Evolutionary conservation across 2,329 filamentous ascomycete species (phyloP).

Genomic region (Pseudogymnoascus sp.): DNA sequence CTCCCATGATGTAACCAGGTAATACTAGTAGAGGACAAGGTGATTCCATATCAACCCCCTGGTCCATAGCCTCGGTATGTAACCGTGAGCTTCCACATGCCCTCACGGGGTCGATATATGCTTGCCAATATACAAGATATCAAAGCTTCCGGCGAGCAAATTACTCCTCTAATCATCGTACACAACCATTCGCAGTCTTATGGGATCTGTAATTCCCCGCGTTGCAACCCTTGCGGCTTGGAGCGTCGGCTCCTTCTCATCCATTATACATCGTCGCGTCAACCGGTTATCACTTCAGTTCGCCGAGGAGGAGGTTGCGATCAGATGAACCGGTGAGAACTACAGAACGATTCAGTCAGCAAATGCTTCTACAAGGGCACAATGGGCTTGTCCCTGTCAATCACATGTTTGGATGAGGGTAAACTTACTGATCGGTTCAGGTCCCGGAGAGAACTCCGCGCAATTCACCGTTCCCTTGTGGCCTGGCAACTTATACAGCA

Average conservation of each 20-base stretch:
- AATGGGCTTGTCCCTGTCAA: neutral
- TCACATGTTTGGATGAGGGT: neutral
- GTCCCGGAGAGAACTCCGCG: constrained; percentile 77
- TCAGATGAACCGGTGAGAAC: constrained; percentile 89
- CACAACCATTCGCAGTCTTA: neutral
- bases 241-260: neutral
- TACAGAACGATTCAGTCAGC: constrained; percentile 31
- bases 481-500: constrained; percentile 89
- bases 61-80: neutral
- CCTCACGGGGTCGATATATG: neutral
- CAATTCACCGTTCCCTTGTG: constrained; percentile 95
- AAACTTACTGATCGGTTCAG: constrained; percentile 78
- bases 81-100: neutral
- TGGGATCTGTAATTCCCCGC: neutral
- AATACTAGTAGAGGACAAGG: neutral
- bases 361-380: neutral
- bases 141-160: neutral
- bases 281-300: constrained; percentile 51
- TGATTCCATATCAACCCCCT: neutral
- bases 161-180: neutral
- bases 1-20: neutral
- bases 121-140: neutral
- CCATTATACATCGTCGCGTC: neutral
- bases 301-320: constrained; percentile 72
- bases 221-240: constrained; percentile 5